Evolutionary conservation across 768 basidiomycete species (phyloP), one percentile per base, ranked within the genome.

Genomic region (Lentinula edodes): DNA sequence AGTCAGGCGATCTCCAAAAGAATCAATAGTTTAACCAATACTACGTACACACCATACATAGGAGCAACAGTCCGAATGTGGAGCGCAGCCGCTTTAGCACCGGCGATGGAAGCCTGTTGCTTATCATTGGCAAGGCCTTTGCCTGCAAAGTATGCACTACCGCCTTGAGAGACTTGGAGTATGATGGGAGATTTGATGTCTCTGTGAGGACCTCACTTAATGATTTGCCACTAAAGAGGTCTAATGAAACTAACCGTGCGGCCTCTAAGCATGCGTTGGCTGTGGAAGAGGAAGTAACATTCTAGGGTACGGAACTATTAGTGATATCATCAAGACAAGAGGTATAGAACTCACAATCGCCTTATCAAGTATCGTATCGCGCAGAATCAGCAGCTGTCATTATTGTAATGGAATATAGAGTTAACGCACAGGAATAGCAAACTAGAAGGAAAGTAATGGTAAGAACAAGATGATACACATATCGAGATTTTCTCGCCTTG

Each of bases 161-260:
- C 97, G 61, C 97, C 97, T 74, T 99, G 95, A 60, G 97, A 99
- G 65, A 95, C 88, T 73, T 98, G 97, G 69, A 98, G 80, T 76
- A 99, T 98, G 78, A 99, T 95, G 62, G 96, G 96, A 35, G 96
- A 83, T 75, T 98, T 98, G 83, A 91, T 85, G 74, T 98, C 97
- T 66, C 93, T 93, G 68, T 50, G 60, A 35, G 28, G 12, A 20
- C 20, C 63, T 71, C 63, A 66, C 62, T 60, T 62, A 61, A 55
- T 60, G 43, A 48, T 28, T 28, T 3, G 50, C 16, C 48, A 52
- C 2, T 42, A 12, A 38, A 52, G n/a, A n/a, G 60, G 42, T 52
- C 39, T 39, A 28, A 50, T 16, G 65, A 57, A 34, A 15, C 70
- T 52, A 68, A 92, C 91, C 94, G 88, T 55, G 96, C 96, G 61